phyloP scores from a whole-genome alignment of 2,329 filamentous ascomycete species.

The Ophioceras dolichostomum region DNA sequence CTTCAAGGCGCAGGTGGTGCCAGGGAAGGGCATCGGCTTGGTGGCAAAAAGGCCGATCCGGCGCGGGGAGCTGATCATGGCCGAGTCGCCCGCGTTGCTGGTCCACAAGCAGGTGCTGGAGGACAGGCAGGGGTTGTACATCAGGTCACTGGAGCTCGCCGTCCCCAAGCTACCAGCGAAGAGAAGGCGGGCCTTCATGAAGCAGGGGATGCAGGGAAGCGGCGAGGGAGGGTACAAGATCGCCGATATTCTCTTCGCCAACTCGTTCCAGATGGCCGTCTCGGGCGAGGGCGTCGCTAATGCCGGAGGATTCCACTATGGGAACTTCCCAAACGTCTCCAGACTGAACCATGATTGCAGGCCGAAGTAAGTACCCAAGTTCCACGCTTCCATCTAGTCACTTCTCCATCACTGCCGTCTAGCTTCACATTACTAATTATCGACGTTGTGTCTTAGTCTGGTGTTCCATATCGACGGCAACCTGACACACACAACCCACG shows the following conservation, averaged over 20 bases:
- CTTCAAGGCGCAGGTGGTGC: constrained; percentile 15
- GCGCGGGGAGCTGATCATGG: constrained; percentile 22
- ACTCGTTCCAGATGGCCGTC: constrained; percentile 22
- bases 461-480: constrained; percentile 20
- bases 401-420: neutral
- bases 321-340: constrained; percentile 20
- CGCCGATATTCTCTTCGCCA: constrained; percentile 19
- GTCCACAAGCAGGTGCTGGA: constrained; percentile 13
- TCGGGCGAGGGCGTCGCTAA: constrained; percentile 8
- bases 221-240: constrained; percentile 14
- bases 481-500: constrained; percentile 21
- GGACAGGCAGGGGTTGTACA: constrained; percentile 14
- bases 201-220: constrained; percentile 13
- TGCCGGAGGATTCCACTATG: constrained; percentile 15
- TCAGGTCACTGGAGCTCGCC: constrained; percentile 11
- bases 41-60: constrained; percentile 20
- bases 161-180: constrained; percentile 13
- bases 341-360: constrained; percentile 26
- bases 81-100: constrained; percentile 17
- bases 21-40: constrained; percentile 22
- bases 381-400: neutral
- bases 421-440: neutral
- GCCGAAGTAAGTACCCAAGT: constrained; percentile 24
- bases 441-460: constrained; percentile 11
- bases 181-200: constrained; percentile 13